These are phyloP conservation scores for Colletotrichum noveboracense DNA, from an alignment of 2,329 filamentous ascomycete genomes.

Conservation along the genomic window DNA sequence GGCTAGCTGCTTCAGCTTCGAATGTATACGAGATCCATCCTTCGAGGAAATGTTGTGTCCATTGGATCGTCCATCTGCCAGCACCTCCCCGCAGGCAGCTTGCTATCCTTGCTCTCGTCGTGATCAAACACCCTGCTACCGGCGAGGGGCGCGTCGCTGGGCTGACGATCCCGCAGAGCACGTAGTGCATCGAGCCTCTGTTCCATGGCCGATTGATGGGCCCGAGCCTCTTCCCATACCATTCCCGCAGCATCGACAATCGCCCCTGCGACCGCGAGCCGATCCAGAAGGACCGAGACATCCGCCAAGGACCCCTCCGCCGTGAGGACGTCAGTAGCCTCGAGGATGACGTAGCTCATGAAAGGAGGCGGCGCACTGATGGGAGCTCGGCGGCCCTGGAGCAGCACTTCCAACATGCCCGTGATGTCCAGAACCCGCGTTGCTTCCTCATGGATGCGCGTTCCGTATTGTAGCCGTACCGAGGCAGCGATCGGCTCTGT, in stretches of 20 bases:
- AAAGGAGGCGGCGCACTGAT: conserved; percentile 62
- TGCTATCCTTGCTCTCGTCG: conserved; percentile 31
- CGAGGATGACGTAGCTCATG: conserved; percentile 64
- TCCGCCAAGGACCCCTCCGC: conserved; percentile 60
- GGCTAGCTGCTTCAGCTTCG: conserved; percentile 2
- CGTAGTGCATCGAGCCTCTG: conserved; percentile 38
- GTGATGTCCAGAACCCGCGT: conserved; percentile 54
- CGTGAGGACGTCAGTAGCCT: conserved; percentile 70
- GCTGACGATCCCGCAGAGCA: conserved; percentile 36
- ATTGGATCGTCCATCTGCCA: conserved; percentile 43
- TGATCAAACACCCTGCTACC: conserved; percentile 35
- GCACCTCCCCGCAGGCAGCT: conserved; percentile 22
- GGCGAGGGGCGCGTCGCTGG: conserved; percentile 28
- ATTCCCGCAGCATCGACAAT: conserved; percentile 60
- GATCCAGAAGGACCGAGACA: conserved; percentile 56
- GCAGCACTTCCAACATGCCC: conserved; percentile 43
- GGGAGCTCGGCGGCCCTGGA: conserved; percentile 33
- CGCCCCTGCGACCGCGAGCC: conserved; percentile 56
- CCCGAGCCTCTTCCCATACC: conserved; percentile 64
- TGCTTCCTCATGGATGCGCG: conserved; percentile 56
- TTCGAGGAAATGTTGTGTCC: conserved; percentile 37
- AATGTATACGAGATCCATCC: conserved; percentile 42
- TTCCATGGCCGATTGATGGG: conserved; percentile 54
- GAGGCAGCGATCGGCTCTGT: conserved; percentile 41
- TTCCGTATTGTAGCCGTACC: conserved; percentile 48